Conservation (phyloP, 257 asterid genomes). For the Perilla frutescens region DNA sequence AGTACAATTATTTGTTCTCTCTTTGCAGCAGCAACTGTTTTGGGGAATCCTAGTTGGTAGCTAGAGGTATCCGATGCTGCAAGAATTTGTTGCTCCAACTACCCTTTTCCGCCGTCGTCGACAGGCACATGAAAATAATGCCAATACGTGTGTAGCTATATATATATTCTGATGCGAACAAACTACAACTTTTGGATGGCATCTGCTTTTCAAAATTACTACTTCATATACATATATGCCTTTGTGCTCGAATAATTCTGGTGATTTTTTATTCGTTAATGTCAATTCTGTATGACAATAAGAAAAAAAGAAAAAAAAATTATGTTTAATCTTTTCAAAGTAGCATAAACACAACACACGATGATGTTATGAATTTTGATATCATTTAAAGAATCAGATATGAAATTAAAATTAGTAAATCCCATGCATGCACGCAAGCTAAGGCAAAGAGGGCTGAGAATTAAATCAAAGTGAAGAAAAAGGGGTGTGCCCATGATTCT, state of each 20-base stretch:
- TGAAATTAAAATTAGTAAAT: conserved; percentile 1
- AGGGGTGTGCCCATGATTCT: conserved; percentile 15
- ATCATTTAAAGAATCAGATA: not conserved
- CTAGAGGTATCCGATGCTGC: not conserved
- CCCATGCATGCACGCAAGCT: conserved; percentile 10
- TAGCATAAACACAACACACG: not conserved
- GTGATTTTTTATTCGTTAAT: conserved; percentile 6
- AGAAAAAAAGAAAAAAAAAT: not conserved
- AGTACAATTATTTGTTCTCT: no score
- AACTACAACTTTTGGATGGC: not conserved
- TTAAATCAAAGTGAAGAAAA: conserved; percentile 21
- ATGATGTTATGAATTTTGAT: not conserved
- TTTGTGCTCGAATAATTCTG: conserved; percentile 30
- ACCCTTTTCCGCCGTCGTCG: not conserved
- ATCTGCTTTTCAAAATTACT: conserved; percentile 17
- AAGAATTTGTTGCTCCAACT: not conserved
- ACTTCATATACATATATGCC: not conserved
- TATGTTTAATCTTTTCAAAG: no score
- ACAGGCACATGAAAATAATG: no score
- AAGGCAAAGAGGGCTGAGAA: conserved; percentile 9
- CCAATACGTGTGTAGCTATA: not conserved
- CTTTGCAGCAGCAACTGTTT: not conserved
- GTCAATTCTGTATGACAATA: conserved; percentile 28
- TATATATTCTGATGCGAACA: conserved; percentile 19
- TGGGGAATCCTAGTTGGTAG: not conserved